Base-by-base conservation (phyloP, 306 rosid species). In the Amphicarpaea edgeworthii region DNA sequence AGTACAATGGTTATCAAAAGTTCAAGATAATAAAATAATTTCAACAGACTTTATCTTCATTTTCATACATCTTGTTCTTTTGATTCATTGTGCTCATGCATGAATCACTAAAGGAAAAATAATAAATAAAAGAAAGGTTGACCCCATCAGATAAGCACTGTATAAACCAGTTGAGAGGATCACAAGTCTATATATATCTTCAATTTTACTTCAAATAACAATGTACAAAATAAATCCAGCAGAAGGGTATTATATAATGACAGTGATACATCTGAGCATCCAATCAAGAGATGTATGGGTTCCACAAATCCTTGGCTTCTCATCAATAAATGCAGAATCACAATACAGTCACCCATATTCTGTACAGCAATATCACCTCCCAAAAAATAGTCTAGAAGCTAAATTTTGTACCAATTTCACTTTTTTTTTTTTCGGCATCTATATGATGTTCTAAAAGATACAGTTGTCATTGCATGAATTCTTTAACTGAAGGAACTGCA, bases 291-390 rank as follows among this genome's bases (percentile, higher is more conserved):
- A 77, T 59, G 76, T n/a, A 64, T 70, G 68, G 64, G 55, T 65
- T 54, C 61, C 26, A 76, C 32, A 83, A 82, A 72, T 80, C 76
- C 77, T 42, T 43, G 69, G 45, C 66, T 64, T 82, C 76, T 49
- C 72, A 61, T 61, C 71, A 76, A 76, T 41, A 70, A 85, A 84
- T 78, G 76, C 58, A 63, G 78, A 71, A 55, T 68, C 86, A 75
- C 58, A 62, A 54, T 72, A 30, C 37, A 47, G 79, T 67, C 53
- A 68, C 73, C 79, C 86, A 77, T 70, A 76, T 84, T 77, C 90
- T 82, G 86, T 81, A 83, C 86, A 77, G 63, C 79, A 81, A 81
- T 86, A 55, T 64, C 84, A 82, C 17, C 77, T 75, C 55, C 65
- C 68, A 78, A 76, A 79, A 75, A 53, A 66, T 21, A 58, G 82